These are phyloP conservation scores for Chaetomium sp. DNA, from an alignment of 2,329 filamentous ascomycete species.

Conservation along the genomic window DNA sequence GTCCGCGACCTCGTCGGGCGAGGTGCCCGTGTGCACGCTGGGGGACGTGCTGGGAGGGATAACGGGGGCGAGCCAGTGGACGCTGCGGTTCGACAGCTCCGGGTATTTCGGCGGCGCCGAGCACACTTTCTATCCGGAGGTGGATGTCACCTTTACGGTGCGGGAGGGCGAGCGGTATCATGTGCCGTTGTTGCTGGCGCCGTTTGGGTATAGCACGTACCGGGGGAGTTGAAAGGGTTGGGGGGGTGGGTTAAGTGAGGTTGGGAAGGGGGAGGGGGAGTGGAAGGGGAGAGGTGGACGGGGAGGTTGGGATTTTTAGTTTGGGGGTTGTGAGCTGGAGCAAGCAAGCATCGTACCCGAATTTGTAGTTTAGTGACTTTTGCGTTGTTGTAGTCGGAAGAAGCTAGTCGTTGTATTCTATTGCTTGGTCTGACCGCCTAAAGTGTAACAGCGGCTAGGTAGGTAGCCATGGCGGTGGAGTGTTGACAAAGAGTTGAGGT, in stretches of 20 bases:
- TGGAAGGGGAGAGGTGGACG: background rate
- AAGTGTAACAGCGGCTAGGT: background rate
- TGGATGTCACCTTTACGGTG: slow-evolving; percentile 57
- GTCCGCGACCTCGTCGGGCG: slow-evolving; percentile 52
- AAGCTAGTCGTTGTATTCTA: background rate
- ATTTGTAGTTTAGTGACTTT: background rate
- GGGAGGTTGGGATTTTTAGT: background rate
- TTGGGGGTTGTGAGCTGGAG: background rate
- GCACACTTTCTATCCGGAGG: slow-evolving; percentile 64
- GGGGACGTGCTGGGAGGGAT: slow-evolving; percentile 56
- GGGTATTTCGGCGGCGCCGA: slow-evolving; percentile 67
- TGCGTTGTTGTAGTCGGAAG: background rate
- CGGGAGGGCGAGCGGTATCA: slow-evolving; percentile 69
- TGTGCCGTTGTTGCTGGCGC: slow-evolving; percentile 75
- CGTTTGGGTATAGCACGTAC: slow-evolving; percentile 82
- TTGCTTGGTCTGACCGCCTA: background rate
- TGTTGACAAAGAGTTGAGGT: background rate
- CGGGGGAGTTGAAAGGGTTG: slow-evolving; percentile 63
- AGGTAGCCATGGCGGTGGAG: background rate
- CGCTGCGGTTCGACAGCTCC: slow-evolving; percentile 71
- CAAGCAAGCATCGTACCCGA: no score
- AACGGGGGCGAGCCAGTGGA: slow-evolving; percentile 59
- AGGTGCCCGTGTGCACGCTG: slow-evolving; percentile 61
- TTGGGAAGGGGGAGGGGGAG: background rate
- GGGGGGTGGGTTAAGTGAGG: background rate